These are phyloP conservation scores for Podospora tetraspora DNA, from an alignment of 495 filamentous ascomycete genomes.

Conservation along the genomic window DNA sequence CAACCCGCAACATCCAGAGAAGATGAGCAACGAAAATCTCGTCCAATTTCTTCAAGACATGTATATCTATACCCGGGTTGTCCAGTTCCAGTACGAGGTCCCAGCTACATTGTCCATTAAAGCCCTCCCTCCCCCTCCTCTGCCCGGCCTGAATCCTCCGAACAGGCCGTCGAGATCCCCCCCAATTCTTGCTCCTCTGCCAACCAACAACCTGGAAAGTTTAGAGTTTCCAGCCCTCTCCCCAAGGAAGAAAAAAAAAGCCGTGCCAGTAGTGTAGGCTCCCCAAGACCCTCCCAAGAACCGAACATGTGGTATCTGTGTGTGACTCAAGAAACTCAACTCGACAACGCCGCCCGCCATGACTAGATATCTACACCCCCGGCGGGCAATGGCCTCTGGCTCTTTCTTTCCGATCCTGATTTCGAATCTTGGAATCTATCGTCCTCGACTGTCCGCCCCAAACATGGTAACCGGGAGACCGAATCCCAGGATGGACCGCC, in stretches of 20 bases:
- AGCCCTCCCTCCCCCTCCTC: not conserved
- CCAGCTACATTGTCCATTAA: not conserved
- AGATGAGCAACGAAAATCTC: not conserved
- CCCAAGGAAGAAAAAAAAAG: not conserved
- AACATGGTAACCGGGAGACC: not conserved
- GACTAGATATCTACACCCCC: slow-evolving; percentile 6
- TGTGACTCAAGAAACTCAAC: slow-evolving; percentile 5
- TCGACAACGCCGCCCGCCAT: slow-evolving; percentile 2
- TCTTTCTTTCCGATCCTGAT: not conserved
- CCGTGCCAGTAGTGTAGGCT: not conserved
- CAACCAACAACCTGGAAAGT: not conserved
- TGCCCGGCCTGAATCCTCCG: not conserved
- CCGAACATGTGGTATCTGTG: slow-evolving; percentile 9
- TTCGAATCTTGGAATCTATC: slow-evolving; percentile 1
- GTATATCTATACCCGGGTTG: not conserved
- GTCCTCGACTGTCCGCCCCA: not conserved
- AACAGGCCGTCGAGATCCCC: not conserved
- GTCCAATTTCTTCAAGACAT: not conserved
- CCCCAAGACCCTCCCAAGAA: not conserved
- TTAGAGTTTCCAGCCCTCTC: not conserved
- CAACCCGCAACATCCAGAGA: no score
- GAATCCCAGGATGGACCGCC: not conserved
- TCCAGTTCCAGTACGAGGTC: not conserved
- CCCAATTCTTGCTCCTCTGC: not conserved
- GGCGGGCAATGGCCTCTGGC: not conserved